A percentile compares a stretch with the other conserved stretches of the same genome.
phyloP scores from a whole-genome alignment of 2,329 filamentous ascomycete species.

The Calonectria pteridis region DNA sequence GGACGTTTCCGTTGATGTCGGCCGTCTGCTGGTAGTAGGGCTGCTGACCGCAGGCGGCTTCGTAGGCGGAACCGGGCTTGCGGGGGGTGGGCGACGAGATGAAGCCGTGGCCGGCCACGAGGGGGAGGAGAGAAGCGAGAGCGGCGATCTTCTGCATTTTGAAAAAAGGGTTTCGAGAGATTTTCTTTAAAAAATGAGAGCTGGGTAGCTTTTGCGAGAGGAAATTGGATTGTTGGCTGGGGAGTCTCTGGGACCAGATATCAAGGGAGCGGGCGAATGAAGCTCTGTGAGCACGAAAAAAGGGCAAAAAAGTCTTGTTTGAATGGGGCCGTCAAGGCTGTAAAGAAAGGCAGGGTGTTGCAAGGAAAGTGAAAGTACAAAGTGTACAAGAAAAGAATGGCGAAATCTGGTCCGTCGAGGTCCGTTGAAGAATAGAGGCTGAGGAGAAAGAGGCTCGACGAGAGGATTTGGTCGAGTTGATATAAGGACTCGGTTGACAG shows the following conservation, averaged over 20 bases:
- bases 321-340: slow-evolving; percentile 48
- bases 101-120: slow-evolving; percentile 58
- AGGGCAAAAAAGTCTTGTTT: neutral
- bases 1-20: slow-evolving; percentile 55
- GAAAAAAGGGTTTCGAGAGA: neutral
- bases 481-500: slow-evolving; percentile 35
- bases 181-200: slow-evolving; percentile 14
- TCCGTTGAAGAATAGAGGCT: slow-evolving; percentile 44
- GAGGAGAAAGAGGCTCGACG: slow-evolving; percentile 7
- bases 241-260: slow-evolving; percentile 47
- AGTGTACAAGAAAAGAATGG: slow-evolving; percentile 47
- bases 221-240: slow-evolving; percentile 2
- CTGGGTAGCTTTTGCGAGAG: slow-evolving; percentile 12
- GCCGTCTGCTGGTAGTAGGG: slow-evolving; percentile 50
- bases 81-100: slow-evolving; percentile 58
- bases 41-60: slow-evolving; percentile 57
- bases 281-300: slow-evolving; percentile 30
- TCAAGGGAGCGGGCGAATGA: slow-evolving; percentile 36
- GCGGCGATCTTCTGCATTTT: slow-evolving; percentile 42
- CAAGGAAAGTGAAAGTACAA: slow-evolving; percentile 47
- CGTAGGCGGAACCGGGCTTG: slow-evolving; percentile 57
- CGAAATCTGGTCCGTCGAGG: slow-evolving; percentile 48
- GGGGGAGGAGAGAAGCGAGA: slow-evolving; percentile 43
- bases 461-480: slow-evolving; percentile 32
- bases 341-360: slow-evolving; percentile 38